Evolutionary conservation across 2,329 filamentous ascomycete genomes (phyloP).

Genomic region (Didymella keratinophila): DNA sequence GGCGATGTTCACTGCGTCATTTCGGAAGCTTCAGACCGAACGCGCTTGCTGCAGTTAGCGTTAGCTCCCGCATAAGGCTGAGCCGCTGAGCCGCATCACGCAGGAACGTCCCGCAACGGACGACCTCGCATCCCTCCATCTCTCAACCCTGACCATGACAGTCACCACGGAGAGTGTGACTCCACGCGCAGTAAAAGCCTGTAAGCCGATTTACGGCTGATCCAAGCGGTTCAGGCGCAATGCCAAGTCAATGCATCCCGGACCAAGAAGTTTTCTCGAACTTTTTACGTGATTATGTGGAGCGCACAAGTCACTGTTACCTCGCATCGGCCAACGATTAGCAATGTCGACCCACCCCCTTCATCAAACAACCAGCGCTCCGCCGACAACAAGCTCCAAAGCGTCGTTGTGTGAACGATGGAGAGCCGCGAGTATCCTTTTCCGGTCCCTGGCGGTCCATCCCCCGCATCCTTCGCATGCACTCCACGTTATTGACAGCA

Average conservation of each 20-base stretch:
- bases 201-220: slow-evolving; percentile 26
- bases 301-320: slow-evolving; percentile 30
- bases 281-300: slow-evolving; percentile 46
- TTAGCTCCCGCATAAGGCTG: slow-evolving; percentile 19
- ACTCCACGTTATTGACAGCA: slow-evolving; percentile 30
- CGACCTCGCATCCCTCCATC: slow-evolving; percentile 17
- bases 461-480: slow-evolving; percentile 34
- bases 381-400: slow-evolving; percentile 17
- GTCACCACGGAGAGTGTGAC: slow-evolving; percentile 14
- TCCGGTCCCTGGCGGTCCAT: slow-evolving; percentile 13
- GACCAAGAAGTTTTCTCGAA: slow-evolving; percentile 37
- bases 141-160: slow-evolving; percentile 15
- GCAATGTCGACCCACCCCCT: slow-evolving; percentile 38
- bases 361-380: slow-evolving; percentile 28
- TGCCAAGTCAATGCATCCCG: slow-evolving; percentile 33
- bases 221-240: slow-evolving; percentile 22
- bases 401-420: slow-evolving; percentile 15
- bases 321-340: slow-evolving; percentile 37
- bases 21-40: slow-evolving; percentile 13
- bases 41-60: neutral
- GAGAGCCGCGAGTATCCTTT: slow-evolving; percentile 31
- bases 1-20: slow-evolving; percentile 9
- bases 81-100: slow-evolving; percentile 8
- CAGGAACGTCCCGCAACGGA: slow-evolving; percentile 17
- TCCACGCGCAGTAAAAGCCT: slow-evolving; percentile 18